These are phyloP conservation scores for Candida sonorensis DNA, from an alignment of 805 yeast genomes.

Conservation along the genomic window DNA sequence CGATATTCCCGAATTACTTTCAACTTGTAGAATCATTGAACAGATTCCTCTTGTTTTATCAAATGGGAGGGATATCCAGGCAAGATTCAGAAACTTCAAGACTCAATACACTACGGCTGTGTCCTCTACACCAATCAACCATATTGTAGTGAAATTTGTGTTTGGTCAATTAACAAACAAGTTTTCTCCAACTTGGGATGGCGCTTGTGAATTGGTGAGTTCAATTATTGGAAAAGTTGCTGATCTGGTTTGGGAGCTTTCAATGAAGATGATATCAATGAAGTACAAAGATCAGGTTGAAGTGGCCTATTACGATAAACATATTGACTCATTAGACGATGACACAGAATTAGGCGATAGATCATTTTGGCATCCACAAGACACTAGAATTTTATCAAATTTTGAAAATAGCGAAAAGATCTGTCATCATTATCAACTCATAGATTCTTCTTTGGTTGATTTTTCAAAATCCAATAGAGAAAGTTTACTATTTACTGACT, in stretches of 20 bases:
- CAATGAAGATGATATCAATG: constrained; percentile 29
- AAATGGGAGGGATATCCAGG: constrained; percentile 66
- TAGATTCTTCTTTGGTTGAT: constrained; percentile 32
- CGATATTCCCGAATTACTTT: constrained; percentile 17
- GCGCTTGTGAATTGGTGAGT: constrained; percentile 56
- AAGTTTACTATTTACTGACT: constrained; percentile 32
- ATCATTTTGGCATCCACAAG: constrained; percentile 37
- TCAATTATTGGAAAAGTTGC: constrained; percentile 35
- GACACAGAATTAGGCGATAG: constrained; percentile 4
- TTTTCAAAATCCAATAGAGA: constrained; percentile 31
- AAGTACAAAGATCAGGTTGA: constrained; percentile 14
- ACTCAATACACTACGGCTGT: constrained; percentile 29
- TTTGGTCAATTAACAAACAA: constrained; percentile 69
- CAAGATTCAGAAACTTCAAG: constrained; percentile 59
- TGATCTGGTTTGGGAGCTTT: constrained; percentile 48
- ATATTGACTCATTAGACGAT: constrained; percentile 7
- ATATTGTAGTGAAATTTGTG: constrained; percentile 39
- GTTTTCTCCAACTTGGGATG: constrained; percentile 84
- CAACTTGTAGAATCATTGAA: constrained; percentile 56
- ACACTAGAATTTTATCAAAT: constrained; percentile 37
- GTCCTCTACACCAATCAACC: constrained; percentile 18
- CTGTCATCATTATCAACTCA: constrained; percentile 28
- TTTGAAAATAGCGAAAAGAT: constrained; percentile 23
- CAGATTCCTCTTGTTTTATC: constrained; percentile 63
- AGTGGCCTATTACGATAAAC: constrained; percentile 12